These are phyloP conservation scores for Torulaspora globosa DNA, from an alignment of 1,139 yeast genomes.

Conservation along the genomic window DNA sequence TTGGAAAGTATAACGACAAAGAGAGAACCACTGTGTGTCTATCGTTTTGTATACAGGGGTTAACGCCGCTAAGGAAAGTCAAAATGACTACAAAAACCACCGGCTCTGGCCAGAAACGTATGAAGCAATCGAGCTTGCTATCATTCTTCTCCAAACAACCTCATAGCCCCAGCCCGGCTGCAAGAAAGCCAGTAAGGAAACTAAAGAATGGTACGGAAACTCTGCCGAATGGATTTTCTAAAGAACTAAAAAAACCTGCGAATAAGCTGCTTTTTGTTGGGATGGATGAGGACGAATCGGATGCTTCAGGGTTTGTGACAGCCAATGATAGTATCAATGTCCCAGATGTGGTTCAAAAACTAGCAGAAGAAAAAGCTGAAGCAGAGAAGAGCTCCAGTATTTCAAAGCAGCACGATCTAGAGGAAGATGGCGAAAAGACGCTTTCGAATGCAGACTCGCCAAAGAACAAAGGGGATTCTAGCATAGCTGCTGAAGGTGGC, in stretches of 20 bases:
- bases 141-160: slow-evolving; percentile 46
- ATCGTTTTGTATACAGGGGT: neutral
- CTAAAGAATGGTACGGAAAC: slow-evolving; percentile 4
- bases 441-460: slow-evolving; percentile 1
- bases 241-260: slow-evolving; percentile 4
- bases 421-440: slow-evolving; percentile 3
- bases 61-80: neutral
- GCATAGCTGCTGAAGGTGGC: slow-evolving; percentile 11
- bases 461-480: neutral
- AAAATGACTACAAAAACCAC: slow-evolving; percentile 13
- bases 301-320: slow-evolving; percentile 18
- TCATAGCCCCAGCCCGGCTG: slow-evolving; percentile 14
- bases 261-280: slow-evolving; percentile 22
- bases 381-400: neutral
- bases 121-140: slow-evolving; percentile 55
- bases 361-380: neutral
- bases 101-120: slow-evolving; percentile 35
- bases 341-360: neutral
- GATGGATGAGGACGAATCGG: slow-evolving; percentile 29
- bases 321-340: slow-evolving; percentile 16
- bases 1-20: no score
- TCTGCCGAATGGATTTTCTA: neutral
- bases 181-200: slow-evolving; percentile 7
- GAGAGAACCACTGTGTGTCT: neutral
- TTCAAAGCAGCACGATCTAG: neutral